phyloP scores from a whole-genome alignment of 2,329 filamentous ascomycete species.

The Calonectria leucothoes region DNA sequence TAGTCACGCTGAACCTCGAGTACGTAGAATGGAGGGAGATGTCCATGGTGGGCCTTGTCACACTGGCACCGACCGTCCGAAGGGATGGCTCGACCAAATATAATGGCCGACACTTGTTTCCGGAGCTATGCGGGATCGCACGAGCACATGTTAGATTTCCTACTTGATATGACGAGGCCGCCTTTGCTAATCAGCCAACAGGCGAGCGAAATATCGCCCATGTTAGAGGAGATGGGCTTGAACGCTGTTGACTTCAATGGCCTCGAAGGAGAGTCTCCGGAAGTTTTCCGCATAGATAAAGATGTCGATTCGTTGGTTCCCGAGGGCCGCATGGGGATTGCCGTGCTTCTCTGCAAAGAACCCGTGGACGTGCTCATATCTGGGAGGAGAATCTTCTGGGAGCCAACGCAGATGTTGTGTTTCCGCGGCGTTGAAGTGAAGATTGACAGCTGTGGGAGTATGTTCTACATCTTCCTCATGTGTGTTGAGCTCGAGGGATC shows the following conservation, averaged over 20 bases:
- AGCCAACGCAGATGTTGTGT: background rate
- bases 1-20: background rate
- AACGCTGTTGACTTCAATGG: background rate
- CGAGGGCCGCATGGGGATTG: background rate
- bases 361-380: background rate
- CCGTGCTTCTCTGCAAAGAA: background rate
- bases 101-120: background rate
- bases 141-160: background rate
- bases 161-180: too few species aligned
- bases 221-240: background rate
- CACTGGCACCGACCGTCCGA: background rate
- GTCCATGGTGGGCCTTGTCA: background rate
- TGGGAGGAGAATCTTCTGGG: background rate
- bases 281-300: background rate
- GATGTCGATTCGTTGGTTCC: background rate
- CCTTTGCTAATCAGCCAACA: background rate
- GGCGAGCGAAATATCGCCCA: background rate
- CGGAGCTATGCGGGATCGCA: background rate
- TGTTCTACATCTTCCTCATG: background rate
- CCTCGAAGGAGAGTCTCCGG: background rate
- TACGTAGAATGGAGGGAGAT: background rate
- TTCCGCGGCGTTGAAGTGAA: background rate
- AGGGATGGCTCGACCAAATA: background rate
- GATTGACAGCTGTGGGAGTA: background rate
- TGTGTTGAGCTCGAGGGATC: background rate